Conservation (phyloP, 805 yeast genomes). For the Candida loeiensis region DNA sequence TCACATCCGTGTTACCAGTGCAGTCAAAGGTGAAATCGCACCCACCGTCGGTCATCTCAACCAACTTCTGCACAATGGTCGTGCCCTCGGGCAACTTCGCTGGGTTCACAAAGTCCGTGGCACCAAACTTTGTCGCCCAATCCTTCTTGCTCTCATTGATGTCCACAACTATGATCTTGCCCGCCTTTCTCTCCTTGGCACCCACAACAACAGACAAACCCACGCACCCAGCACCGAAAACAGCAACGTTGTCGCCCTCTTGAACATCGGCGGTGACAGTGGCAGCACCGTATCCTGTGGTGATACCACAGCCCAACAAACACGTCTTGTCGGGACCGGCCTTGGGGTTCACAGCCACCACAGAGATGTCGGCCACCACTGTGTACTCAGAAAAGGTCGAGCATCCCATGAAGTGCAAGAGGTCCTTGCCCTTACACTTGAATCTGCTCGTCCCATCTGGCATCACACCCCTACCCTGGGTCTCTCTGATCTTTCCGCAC, state of each 20-base stretch:
- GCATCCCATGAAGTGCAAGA: constrained; percentile 96
- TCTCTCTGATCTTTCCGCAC: constrained; percentile 92
- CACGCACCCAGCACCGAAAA: constrained; percentile 97
- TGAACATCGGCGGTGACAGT: constrained; percentile 87
- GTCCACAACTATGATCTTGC: constrained; percentile 80
- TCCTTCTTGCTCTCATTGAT: constrained; percentile 77
- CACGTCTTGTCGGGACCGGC: constrained; percentile 88
- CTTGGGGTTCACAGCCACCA: constrained; percentile 81
- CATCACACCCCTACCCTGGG: constrained; percentile 98
- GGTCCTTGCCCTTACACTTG: constrained; percentile 75
- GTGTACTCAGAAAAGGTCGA: constrained; percentile 97
- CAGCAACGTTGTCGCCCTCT: constrained; percentile 90
- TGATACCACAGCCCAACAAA: constrained; percentile 95
- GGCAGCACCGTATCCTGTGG: constrained; percentile 98
- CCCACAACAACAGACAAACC: constrained; percentile 97
- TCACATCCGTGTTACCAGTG: constrained; percentile 92
- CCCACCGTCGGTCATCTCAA: constrained; percentile 95
- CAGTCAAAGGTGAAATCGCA: constrained; percentile 95
- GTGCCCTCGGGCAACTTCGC: constrained; percentile 66
- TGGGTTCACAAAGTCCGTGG: constrained; percentile 93
- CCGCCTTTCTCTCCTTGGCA: constrained; percentile 79
- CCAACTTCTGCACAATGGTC: constrained; percentile 71
- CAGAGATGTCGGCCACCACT: constrained; percentile 95
- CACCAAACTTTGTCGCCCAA: constrained; percentile 89
- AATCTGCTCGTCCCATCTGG: constrained; percentile 97